These are phyloP conservation scores for Castanea mollissima DNA, from an alignment of 306 rosid genomes.

Conservation along the genomic window DNA sequence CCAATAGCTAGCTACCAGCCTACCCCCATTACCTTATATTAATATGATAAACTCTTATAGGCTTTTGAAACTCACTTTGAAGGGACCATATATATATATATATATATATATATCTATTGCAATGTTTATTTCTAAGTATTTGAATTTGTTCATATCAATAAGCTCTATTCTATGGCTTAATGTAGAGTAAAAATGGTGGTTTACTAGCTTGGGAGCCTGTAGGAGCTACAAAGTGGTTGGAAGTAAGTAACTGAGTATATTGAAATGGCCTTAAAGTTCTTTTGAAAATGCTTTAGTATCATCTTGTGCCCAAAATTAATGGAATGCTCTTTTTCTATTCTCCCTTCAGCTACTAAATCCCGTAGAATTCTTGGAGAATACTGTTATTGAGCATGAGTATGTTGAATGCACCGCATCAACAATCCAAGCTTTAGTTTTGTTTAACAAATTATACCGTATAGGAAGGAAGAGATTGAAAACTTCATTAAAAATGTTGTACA, in stretches of 20 bases:
- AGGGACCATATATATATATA: no score
- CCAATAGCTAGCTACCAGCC: no score
- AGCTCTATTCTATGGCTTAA: neutral
- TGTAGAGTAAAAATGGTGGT: constrained; percentile 78
- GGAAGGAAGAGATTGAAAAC: constrained; percentile 40
- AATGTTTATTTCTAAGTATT: neutral
- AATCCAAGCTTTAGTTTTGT: constrained; percentile 42
- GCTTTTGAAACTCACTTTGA: no score
- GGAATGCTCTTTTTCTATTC: neutral
- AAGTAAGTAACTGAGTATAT: constrained; percentile 34
- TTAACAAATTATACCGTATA: constrained; percentile 38
- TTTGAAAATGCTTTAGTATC: neutral
- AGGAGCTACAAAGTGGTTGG: constrained; percentile 58
- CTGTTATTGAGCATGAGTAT: constrained; percentile 40
- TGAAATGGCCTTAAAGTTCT: neutral
- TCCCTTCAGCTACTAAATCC: constrained; percentile 22
- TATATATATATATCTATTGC: no score
- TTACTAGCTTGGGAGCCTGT: constrained; percentile 75
- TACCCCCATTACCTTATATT: no score
- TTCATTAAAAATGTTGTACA: constrained; percentile 29
- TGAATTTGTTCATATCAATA: neutral
- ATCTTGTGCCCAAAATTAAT: neutral
- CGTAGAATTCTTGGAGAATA: constrained; percentile 23
- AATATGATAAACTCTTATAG: no score
- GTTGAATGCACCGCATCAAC: constrained; percentile 53